phyloP scores from a whole-genome alignment of 1,284 basidiomycete genomes.

The Malassezia equina region DNA sequence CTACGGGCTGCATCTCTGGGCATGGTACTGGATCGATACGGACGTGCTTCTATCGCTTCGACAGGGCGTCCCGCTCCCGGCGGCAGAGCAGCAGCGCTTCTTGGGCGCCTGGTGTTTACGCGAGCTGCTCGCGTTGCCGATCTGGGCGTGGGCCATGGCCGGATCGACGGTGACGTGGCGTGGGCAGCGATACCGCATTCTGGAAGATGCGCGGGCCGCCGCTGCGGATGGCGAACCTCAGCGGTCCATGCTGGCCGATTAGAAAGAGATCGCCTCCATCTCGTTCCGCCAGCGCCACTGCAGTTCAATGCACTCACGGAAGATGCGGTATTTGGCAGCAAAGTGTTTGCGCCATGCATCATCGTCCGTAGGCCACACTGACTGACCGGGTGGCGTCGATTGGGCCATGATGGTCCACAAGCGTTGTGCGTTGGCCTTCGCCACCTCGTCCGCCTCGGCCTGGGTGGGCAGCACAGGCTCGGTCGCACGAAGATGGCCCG shows the following conservation, averaged over 20 bases:
- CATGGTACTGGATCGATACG: slow-evolving; percentile 21
- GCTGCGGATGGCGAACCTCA: neutral
- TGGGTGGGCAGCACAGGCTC: slow-evolving; percentile 38
- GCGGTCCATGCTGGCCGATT: slow-evolving; percentile 5
- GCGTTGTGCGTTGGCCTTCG: too few relatives aligned
- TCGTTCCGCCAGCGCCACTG: slow-evolving; percentile 7
- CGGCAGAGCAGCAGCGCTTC: slow-evolving; percentile 15
- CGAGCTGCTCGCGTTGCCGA: slow-evolving; percentile 40
- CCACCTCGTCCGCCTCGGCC: slow-evolving; percentile 50
- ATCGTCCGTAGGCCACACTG: slow-evolving; percentile 60
- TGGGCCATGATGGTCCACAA: slow-evolving; percentile 92
- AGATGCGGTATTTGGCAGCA: slow-evolving; percentile 72
- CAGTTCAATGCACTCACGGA: slow-evolving; percentile 5
- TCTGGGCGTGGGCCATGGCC: slow-evolving; percentile 43
- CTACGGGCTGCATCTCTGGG: slow-evolving; percentile 7
- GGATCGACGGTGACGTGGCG: slow-evolving; percentile 22
- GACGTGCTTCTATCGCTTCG: slow-evolving; percentile 21
- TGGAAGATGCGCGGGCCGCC: slow-evolving; percentile 12
- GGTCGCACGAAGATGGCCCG: neutral
- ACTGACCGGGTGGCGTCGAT: slow-evolving; percentile 77
- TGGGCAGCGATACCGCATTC: slow-evolving; percentile 13
- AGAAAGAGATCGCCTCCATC: neutral
- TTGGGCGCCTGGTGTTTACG: slow-evolving; percentile 32
- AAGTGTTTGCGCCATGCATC: slow-evolving; percentile 59
- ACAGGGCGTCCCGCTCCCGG: slow-evolving; percentile 12